Percentiles rank a stretch among this genome's conserved stretches.
These are phyloP conservation scores for Boletales sp. DNA, from an alignment of 768 basidiomycete species.

Conservation along the genomic window DNA sequence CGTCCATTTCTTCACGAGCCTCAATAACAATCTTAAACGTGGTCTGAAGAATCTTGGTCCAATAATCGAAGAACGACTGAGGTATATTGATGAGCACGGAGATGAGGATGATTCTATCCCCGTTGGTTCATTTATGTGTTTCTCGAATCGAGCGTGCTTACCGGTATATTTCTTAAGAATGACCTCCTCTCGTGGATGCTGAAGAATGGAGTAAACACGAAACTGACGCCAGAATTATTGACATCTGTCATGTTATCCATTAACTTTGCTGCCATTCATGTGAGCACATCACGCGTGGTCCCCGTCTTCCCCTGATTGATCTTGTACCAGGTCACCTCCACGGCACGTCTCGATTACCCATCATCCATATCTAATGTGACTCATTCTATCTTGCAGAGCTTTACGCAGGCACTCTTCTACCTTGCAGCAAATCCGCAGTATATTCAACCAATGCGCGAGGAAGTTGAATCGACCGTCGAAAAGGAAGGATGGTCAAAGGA, in stretches of 20 bases:
- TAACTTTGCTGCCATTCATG: conserved; percentile 22
- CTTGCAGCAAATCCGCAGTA: conserved; percentile 15
- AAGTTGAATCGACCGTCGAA: conserved; percentile 9
- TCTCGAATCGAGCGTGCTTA: background rate
- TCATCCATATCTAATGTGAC: background rate
- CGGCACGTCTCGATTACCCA: background rate
- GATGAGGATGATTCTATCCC: background rate
- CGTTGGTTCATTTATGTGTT: background rate
- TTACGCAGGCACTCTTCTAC: conserved; percentile 7
- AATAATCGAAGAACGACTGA: conserved; percentile 27
- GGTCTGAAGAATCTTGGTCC: conserved; percentile 21
- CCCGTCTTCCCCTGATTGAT: background rate
- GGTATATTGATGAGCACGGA: background rate
- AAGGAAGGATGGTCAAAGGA: conserved; percentile 19
- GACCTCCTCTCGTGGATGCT: conserved; percentile 35
- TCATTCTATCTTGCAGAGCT: background rate
- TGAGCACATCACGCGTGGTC: background rate
- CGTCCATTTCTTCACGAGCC: conserved; percentile 9
- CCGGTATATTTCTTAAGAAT: conserved; percentile 13
- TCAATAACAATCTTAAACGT: background rate
- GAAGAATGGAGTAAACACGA: conserved; percentile 17
- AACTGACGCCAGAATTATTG: conserved; percentile 21
- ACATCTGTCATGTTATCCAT: conserved; percentile 4
- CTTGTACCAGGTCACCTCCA: conserved; percentile 8
- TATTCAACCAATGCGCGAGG: conserved; percentile 12